Evolutionary conservation across 2,329 filamentous ascomycete species (phyloP), one percentile per base, ranked within the genome.

Genomic region (Penicillium brasilianum): DNA sequence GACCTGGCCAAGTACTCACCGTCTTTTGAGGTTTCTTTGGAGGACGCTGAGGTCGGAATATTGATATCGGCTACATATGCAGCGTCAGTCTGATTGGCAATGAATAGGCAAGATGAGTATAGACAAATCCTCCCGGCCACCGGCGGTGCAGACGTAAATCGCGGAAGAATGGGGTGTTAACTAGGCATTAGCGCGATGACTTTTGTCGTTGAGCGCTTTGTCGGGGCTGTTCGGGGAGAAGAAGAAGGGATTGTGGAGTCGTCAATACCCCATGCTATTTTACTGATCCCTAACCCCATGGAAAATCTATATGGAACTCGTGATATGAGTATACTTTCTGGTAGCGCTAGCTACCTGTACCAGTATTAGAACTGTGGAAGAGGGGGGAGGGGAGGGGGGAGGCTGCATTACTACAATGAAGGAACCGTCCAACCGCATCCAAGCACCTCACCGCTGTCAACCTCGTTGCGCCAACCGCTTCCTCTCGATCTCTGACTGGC

Each of bases 381-480:
- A n/a, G 44, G 46, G 46, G 28, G 46, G n/a, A n/a, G n/a, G n/a
- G n/a, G n/a, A n/a, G n/a, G n/a, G n/a, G n/a, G n/a, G n/a, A n/a
- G n/a, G n/a, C n/a, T n/a, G 18, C 25, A 50, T 30, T 25, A 50
- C 25, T 10, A 50, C 46, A 13, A 48, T 48, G n/a, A 25, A 50
- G 28, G 28, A 50, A 50, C 28, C 4, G 18, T 25, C 46, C 46
- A 50, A 48, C 28, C 34, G 66, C 67, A 68, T 65, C 67, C 67
- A 69, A 69, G 67, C 63, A 54, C 34, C 58, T 69, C 67, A 69
- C 67, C 67, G 67, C 66, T 62, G 60, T 57, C 60, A 57, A 51
- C 22, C 58, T 43, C 32, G 53, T 44, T 58, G 53, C 59, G 46
- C 30, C 46, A 20, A 11, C 46, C 28, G 43, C 34, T 22, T 22